Base-by-base conservation (phyloP, 805 yeast genomes). In the Lipomyces sp. region DNA sequence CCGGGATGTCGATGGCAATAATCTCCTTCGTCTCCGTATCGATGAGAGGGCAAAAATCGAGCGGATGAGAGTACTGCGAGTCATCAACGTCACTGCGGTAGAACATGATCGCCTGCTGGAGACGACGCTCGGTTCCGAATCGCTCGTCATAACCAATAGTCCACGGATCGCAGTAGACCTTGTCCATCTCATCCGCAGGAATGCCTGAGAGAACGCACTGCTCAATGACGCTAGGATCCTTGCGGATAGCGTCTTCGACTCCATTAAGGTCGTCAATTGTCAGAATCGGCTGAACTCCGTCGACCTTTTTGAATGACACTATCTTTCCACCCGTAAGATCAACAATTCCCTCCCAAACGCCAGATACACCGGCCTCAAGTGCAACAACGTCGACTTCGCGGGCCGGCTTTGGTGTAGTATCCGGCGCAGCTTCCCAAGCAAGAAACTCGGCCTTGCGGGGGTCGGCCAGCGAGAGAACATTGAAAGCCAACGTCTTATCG, bases 41-140 rank as follows among this genome's bases (percentile, higher is more conserved):
- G 55, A 84, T 82, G 64, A 84, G 83, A 53, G 93, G 93, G 61
- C 89, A 80, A 73, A 85, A 84, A 68, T 85, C 91, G 62, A 84
- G 76, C 26, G 93, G 90, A 66, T 70, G 74, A 7, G 73, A 69
- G 68, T 80, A 80, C 66, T 80, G 83, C 39, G 88, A 82, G 68
- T 84, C 93, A 65, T 84, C 86, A 69, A 82, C 88, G 64, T 81
- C 73, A 13, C 80, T 73, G 72, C 89, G 77, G 77, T 82, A 85
- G 74, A 83, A 84, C 76, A 85, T 76, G 68, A 85, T 75, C 37
- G 90, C 90, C 69, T 84, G 93, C 69, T 84, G 91, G 55, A 84
- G 75, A 70, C 93, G 76, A 67, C 79, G 76, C 43, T 80, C 74
- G 40, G 84, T 78, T 39, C 91, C 91, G 85, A 87, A 84, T 70